phyloP scores from a whole-genome alignment of 2,329 filamentous ascomycete genomes.

The Dactylellina sp. region DNA sequence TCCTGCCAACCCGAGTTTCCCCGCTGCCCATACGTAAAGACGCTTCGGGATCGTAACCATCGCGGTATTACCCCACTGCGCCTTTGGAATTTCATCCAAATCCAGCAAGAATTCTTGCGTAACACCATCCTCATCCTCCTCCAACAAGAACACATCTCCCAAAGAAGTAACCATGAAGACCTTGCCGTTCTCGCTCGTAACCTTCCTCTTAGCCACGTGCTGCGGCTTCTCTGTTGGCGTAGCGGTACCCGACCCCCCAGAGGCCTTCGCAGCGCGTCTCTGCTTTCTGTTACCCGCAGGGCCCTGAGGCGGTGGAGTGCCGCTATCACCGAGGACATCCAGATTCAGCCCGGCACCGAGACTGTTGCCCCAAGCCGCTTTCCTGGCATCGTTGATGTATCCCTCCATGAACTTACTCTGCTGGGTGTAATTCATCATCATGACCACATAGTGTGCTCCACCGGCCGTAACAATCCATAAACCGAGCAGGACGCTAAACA shows the following conservation, averaged over 20 bases:
- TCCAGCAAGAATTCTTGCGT: slow-evolving; percentile 87
- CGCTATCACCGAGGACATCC: slow-evolving; percentile 30
- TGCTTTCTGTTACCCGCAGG: slow-evolving; percentile 65
- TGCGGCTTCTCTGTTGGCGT: slow-evolving; percentile 71
- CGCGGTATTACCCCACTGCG: slow-evolving; percentile 83
- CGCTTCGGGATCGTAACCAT: slow-evolving; percentile 82
- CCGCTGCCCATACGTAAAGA: slow-evolving; percentile 72
- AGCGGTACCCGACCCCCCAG: slow-evolving; percentile 67
- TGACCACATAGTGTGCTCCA: slow-evolving; percentile 83
- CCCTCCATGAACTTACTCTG: slow-evolving; percentile 90
- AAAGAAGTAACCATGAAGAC: slow-evolving; percentile 89
- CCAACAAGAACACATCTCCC: slow-evolving; percentile 95
- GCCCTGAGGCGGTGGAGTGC: slow-evolving; percentile 45
- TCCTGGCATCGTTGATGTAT: slow-evolving; percentile 89
- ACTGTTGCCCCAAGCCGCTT: slow-evolving; percentile 85
- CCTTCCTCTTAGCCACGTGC: slow-evolving; percentile 80
- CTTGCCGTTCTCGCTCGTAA: slow-evolving; percentile 95
- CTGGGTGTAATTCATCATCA: slow-evolving; percentile 88
- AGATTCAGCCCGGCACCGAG: slow-evolving; percentile 57
- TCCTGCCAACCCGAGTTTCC: slow-evolving; percentile 65
- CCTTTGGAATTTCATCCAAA: slow-evolving; percentile 82
- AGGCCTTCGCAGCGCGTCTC: slow-evolving; percentile 64
- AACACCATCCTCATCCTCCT: slow-evolving; percentile 86
- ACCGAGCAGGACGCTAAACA: slow-evolving; percentile 84
- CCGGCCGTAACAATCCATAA: slow-evolving; percentile 86